Evolutionary conservation across 2,329 filamentous ascomycete genomes (phyloP).

Genomic region (Fusarium nygamai): DNA sequence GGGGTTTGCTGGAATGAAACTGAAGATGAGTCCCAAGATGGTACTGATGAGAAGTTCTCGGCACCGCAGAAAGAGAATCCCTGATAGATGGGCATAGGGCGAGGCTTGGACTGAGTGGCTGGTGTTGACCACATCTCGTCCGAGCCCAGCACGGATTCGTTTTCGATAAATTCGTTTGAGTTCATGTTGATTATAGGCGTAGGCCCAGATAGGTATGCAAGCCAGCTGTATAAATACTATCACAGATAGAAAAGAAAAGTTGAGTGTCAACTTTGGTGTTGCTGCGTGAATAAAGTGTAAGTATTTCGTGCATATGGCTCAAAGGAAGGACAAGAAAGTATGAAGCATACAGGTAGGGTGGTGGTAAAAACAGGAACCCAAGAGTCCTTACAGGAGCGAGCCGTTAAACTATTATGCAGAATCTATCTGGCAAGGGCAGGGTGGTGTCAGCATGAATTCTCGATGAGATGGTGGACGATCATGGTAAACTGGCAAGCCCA

Average conservation of each 20-base stretch:
- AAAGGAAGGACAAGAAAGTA: slow-evolving; percentile 38
- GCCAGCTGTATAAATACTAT: slow-evolving; percentile 57
- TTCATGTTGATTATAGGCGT: slow-evolving; percentile 57
- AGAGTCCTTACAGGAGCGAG: slow-evolving; percentile 31
- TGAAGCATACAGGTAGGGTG: slow-evolving; percentile 61
- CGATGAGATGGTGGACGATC: slow-evolving; percentile 28
- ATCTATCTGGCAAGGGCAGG: slow-evolving; percentile 41
- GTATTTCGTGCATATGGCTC: slow-evolving; percentile 34
- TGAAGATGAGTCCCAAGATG: slow-evolving; percentile 67
- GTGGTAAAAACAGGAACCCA: slow-evolving; percentile 60
- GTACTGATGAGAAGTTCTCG: slow-evolving; percentile 62
- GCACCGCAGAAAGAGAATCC: slow-evolving; percentile 68
- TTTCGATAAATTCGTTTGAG: slow-evolving; percentile 60
- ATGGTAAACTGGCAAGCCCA: slow-evolving; percentile 38
- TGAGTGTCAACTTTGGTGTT: slow-evolving; percentile 54
- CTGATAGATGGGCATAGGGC: slow-evolving; percentile 69
- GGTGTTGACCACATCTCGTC: slow-evolving; percentile 66
- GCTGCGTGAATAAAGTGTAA: slow-evolving; percentile 40
- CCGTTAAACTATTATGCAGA: slow-evolving; percentile 40
- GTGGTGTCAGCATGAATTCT: slow-evolving; percentile 44
- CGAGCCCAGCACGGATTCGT: slow-evolving; percentile 57
- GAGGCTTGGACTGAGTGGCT: slow-evolving; percentile 60
- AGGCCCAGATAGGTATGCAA: slow-evolving; percentile 56
- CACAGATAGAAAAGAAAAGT: slow-evolving; percentile 57
- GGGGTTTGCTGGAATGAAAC: slow-evolving; percentile 62